phyloP scores from a whole-genome alignment of 495 filamentous ascomycete genomes.

The Achaetomiella virescens region DNA sequence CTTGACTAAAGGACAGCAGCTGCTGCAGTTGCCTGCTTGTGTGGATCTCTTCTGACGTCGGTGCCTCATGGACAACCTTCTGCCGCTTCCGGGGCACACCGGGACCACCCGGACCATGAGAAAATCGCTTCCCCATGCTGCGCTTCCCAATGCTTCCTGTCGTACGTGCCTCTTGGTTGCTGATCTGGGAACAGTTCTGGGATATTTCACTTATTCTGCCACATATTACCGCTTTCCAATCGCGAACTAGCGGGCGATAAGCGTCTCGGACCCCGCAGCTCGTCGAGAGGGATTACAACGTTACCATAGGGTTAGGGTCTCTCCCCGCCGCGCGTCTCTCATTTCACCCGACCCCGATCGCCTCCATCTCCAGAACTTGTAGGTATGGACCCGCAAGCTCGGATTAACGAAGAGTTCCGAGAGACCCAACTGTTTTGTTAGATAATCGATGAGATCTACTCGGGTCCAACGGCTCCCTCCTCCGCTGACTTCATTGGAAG shows the following conservation, averaged over 20 bases:
- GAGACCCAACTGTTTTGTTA: no score
- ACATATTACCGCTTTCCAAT: conserved; percentile 21
- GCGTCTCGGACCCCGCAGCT: neutral
- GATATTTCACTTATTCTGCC: conserved; percentile 22
- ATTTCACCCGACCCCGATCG: no score
- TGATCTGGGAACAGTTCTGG: conserved; percentile 5
- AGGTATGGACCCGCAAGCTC: no score
- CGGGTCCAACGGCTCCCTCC: no score
- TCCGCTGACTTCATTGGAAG: no score
- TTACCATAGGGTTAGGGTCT: neutral
- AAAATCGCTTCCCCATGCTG: conserved; percentile 39
- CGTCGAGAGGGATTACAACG: no score
- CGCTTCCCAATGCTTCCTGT: neutral
- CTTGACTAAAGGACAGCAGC: conserved; percentile 62
- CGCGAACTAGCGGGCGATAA: conserved; percentile 14
- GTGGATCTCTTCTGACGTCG: conserved; percentile 49
- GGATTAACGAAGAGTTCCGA: no score
- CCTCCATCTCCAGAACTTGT: no score
- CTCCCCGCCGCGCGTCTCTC: no score
- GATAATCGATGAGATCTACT: no score
- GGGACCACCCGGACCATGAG: conserved; percentile 26
- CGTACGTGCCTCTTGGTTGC: neutral
- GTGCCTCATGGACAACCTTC: conserved; percentile 40
- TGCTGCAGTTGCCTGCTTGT: conserved; percentile 55
- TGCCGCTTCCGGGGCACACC: conserved; percentile 27